A percentile compares a stretch with the other conserved stretches of the same genome.
Conservation (phyloP, 2,329 filamentous ascomycete species). For the Fusarium sambucinum region DNA sequence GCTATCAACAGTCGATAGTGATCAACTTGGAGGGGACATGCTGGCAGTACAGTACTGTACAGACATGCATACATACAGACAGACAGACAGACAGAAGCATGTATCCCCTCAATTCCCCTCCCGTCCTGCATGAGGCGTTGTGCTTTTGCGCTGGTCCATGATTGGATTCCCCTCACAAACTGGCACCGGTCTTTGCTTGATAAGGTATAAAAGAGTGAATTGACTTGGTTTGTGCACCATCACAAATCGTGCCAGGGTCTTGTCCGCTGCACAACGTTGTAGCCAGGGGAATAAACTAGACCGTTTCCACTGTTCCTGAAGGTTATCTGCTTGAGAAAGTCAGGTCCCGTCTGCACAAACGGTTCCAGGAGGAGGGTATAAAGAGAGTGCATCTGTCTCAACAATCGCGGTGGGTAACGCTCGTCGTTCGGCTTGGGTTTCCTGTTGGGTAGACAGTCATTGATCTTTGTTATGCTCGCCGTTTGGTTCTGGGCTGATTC, state of each 20-base stretch:
- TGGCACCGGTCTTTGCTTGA: conserved; percentile 34
- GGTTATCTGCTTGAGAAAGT: conserved; percentile 21
- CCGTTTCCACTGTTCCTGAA: conserved; percentile 32
- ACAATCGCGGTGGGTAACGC: conserved; percentile 11
- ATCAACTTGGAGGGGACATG: conserved; percentile 17
- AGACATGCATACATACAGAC: conserved; percentile 4
- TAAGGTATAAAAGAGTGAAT: conserved; percentile 37
- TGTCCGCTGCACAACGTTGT: conserved; percentile 38
- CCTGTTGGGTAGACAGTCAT: conserved; percentile 29
- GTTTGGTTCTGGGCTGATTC: conserved; percentile 47
- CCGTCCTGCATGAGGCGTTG: conserved; percentile 38
- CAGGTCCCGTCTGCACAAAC: conserved; percentile 27
- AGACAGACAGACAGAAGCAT: conserved; percentile 9
- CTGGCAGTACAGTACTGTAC: background rate
- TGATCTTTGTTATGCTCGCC: conserved; percentile 20
- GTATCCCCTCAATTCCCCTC: conserved; percentile 38
- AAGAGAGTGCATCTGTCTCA: conserved; percentile 9
- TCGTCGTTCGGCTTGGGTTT: conserved; percentile 34
- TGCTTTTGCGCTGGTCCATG: conserved; percentile 32
- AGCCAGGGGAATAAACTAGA: conserved; percentile 32
- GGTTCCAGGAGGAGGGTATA: conserved; percentile 15
- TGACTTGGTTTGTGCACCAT: conserved; percentile 36
- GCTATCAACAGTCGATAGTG: background rate
- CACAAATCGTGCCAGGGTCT: conserved; percentile 37
- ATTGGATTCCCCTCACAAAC: conserved; percentile 36